Conservation (phyloP, 2,329 filamentous ascomycete genomes). For the Apiospora arundinis region DNA sequence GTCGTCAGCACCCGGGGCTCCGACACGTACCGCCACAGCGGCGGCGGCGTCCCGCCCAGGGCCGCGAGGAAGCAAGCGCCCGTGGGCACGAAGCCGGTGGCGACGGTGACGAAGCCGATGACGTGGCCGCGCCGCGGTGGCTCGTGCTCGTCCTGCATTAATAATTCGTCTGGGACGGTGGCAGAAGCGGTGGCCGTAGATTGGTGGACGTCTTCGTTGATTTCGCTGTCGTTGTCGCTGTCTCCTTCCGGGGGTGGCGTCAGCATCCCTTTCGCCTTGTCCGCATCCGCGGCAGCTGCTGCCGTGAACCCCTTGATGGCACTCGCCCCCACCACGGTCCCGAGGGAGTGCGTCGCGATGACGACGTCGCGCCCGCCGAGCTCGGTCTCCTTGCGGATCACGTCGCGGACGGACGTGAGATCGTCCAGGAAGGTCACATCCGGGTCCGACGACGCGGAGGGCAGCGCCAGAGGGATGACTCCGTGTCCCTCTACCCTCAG, state of each 20-base stretch:
- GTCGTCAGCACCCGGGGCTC: neutral
- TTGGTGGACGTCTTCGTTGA: no score
- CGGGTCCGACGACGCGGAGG: slow-evolving; percentile 44
- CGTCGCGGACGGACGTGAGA: slow-evolving; percentile 45
- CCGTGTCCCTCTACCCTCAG: neutral
- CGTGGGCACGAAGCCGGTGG: neutral
- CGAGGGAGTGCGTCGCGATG: slow-evolving; percentile 5
- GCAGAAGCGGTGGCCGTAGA: neutral
- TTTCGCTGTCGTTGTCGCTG: no score
- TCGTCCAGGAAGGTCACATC: slow-evolving; percentile 49
- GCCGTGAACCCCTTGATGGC: slow-evolving; percentile 10
- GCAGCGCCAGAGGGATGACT: slow-evolving; percentile 42
- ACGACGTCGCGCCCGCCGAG: neutral
- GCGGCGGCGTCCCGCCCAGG: neutral
- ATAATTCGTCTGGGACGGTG: neutral
- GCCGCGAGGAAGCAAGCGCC: neutral
- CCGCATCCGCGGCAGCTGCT: no score
- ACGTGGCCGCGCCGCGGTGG: no score
- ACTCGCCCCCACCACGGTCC: neutral
- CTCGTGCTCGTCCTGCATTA: no score
- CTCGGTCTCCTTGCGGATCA: slow-evolving; percentile 43
- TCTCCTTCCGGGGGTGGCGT: no score
- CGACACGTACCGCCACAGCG: neutral
- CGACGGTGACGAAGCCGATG: slow-evolving; percentile 4
- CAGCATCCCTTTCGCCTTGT: no score